phyloP scores from a whole-genome alignment of 2,329 filamentous ascomycete species.

The Erysiphe pulchra region DNA sequence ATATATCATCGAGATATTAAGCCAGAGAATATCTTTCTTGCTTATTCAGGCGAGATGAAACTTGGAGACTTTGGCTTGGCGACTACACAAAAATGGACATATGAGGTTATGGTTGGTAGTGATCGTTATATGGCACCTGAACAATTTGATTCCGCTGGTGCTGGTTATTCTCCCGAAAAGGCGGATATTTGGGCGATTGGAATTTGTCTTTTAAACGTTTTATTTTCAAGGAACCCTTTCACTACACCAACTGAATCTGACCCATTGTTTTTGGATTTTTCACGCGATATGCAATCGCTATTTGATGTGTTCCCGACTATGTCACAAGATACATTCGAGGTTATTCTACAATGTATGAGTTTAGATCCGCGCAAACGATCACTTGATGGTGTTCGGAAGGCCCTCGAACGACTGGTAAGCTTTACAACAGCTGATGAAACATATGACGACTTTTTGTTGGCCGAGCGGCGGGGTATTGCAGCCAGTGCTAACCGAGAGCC shows the following conservation, averaged over 20 bases:
- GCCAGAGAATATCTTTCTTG: constrained; percentile 95
- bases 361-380: constrained; percentile 78
- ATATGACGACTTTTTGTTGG: constrained; percentile 79
- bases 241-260: constrained; percentile 76
- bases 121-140: constrained; percentile 99
- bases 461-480: constrained; percentile 42
- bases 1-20: constrained; percentile 97
- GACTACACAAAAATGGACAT: constrained; percentile 71
- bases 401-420: constrained; percentile 54
- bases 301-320: constrained; percentile 97
- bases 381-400: constrained; percentile 48
- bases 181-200: constrained; percentile 96
- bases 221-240: constrained; percentile 94
- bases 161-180: constrained; percentile 75
- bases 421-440: constrained; percentile 87
- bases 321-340: constrained; percentile 94
- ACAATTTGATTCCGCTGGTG: constrained; percentile 72
- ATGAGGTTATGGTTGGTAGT: constrained; percentile 81
- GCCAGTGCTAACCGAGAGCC: constrained; percentile 82
- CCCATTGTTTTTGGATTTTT: constrained; percentile 78
- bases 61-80: constrained; percentile 90
- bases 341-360: constrained; percentile 73
- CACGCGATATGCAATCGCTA: constrained; percentile 74
- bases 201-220: constrained; percentile 83
- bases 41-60: constrained; percentile 70